Base-by-base conservation (phyloP, 768 basidiomycete genomes). In the Termitomyces sp. region DNA sequence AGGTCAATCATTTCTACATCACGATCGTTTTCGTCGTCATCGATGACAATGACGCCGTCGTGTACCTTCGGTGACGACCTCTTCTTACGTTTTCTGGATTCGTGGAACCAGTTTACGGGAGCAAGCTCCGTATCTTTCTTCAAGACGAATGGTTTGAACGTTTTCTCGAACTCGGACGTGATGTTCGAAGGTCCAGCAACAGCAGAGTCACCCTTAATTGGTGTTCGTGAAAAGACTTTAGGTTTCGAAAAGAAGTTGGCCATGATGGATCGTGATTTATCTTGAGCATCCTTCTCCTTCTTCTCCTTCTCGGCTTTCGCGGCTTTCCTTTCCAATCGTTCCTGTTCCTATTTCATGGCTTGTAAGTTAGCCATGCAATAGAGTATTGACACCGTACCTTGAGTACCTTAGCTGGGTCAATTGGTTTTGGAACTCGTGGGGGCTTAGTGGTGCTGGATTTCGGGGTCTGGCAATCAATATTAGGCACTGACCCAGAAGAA, bases 81-180 rank as follows among this genome's bases (percentile, higher is more conserved):
- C 16, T 63, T 62, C 55, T 63, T 68, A 44, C 59, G 61, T 53
- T 64, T 70, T 57, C 68, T 72, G 37, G 71, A 61, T 32, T 63
- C 70, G 55, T 71, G 63, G 71, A 90, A 92, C 77, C 83, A 84
- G 63, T 94, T 95, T 38, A 77, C 65, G 0, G 89, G 89, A 3
- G 92, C 92, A 17, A 95, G 63, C 27, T 77, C 75, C 5, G 83
- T 81, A 59, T 84, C 90, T 65, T 89, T 92, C 75, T 89, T 92
- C 58, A 90, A 62, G 5, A 82, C 76, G 68, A 93, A 96, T 1
- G 92, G 86, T 63, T 82, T 86, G 76, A 97, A 97, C 1, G 78
- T 76, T 63, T 75, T 82, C 53, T 87, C 80, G 63, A 92, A 96
- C 45, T 94, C 89, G 16, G 82, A 81, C 29, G 77, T 75, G 2